A percentile compares a stretch with the other conserved stretches of the same genome.
Conservation (phyloP, 2,329 filamentous ascomycete genomes). For the Ramularia collo-cygni region DNA sequence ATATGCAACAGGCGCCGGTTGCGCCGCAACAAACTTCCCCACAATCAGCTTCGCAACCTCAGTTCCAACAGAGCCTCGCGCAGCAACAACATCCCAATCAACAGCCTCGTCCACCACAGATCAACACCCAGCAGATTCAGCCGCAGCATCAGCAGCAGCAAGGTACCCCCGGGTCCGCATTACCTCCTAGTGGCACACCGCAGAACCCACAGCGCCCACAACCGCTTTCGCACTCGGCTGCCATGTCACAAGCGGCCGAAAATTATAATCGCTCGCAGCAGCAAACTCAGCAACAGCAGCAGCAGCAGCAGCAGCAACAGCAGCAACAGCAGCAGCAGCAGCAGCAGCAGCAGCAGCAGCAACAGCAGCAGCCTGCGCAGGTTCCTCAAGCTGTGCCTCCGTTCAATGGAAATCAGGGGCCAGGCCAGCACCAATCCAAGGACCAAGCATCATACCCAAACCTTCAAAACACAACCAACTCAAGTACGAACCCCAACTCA, state of each 20-base stretch:
- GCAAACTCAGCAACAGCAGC: slow-evolving; percentile 15
- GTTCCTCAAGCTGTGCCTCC: slow-evolving; percentile 13
- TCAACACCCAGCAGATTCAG: slow-evolving; percentile 18
- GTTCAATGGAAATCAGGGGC: slow-evolving; percentile 11
- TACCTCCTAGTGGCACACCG: slow-evolving; percentile 15
- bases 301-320: slow-evolving; percentile 15
- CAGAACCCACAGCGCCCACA: slow-evolving; percentile 23
- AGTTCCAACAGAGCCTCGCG: slow-evolving; percentile 14
- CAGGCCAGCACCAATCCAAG: slow-evolving; percentile 20
- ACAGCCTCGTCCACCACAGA: slow-evolving; percentile 16
- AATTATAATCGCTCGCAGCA: slow-evolving; percentile 14
- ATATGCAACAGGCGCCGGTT: slow-evolving; percentile 24
- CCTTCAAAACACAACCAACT: slow-evolving; percentile 18
- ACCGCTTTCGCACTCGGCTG: slow-evolving; percentile 38
- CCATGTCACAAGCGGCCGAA: slow-evolving; percentile 34
- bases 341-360: slow-evolving; percentile 14
- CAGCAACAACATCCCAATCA: slow-evolving; percentile 17
- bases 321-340: slow-evolving; percentile 10
- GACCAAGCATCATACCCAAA: slow-evolving; percentile 15
- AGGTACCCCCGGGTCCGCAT: slow-evolving; percentile 13
- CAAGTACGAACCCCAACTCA: slow-evolving; percentile 38
- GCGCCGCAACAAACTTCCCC: slow-evolving; percentile 23
- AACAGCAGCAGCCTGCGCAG: slow-evolving; percentile 20
- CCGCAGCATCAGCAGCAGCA: slow-evolving; percentile 18
- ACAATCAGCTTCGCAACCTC: slow-evolving; percentile 23